Base-by-base conservation (phyloP, 2,329 filamentous ascomycete species). In the Elsinoe ampelina region DNA sequence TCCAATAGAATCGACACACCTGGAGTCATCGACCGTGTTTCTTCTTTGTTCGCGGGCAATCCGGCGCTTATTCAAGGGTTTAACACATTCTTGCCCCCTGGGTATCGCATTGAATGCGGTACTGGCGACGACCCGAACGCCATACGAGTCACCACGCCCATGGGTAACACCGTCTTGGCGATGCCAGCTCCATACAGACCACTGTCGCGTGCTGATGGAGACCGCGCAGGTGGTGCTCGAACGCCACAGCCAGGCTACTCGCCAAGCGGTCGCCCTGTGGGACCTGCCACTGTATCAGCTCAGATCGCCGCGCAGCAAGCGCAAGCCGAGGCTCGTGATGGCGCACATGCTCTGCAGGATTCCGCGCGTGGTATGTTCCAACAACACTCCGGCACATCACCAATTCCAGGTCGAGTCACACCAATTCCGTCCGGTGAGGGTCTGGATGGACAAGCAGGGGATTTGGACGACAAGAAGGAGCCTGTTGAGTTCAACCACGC, bases 401-500 rank as follows among this genome's bases (percentile, higher is more conserved):
- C 60, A 65, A 73, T 64, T 59, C 75, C 63, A 70, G 73, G 62
- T 65, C 75, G 75, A 55, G 68, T 71, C 15, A 71, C 78, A 45
- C 73, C 73, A 17, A 71, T 82, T 58, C 75, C 76, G 41, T 13
- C 34, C 22, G 79, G 82, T 59, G 80, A 80, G 60, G 79, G 77
- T 19, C 57, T 59, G 43, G 63, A 63, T 74, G 81, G 72, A 72
- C 85, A 72, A 73, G 80, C 70, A 73, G 80, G 72, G 73, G 76
- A 72, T 22, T 70, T 69, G 54, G 77, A 76, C 54, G 64, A 88
- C 68, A 91, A 95, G 71, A 95, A 93, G 68, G 57, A 55, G 10
- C 93, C 93, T 1, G 93, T 98, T 15, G 93, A 98, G 68, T 98
- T 98, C 72, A 98, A 98, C 69, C 93, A 98, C 73, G 93, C 93